These are phyloP conservation scores for Exobasidium cylindrosporum DNA, from an alignment of 1,284 basidiomycete genomes.

Conservation along the genomic window DNA sequence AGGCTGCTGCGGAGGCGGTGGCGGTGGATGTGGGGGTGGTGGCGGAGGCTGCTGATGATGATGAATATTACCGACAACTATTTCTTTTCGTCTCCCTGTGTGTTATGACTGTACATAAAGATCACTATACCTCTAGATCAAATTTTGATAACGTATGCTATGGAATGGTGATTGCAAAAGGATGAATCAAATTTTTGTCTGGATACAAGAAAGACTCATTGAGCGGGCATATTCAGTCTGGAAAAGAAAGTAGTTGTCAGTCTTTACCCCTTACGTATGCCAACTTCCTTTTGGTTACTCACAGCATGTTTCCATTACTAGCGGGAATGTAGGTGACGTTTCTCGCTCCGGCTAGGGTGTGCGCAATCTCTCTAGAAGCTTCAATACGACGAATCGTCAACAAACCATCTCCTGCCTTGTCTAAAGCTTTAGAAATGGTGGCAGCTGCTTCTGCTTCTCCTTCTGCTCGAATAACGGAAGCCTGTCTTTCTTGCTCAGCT, in stretches of 20 bases:
- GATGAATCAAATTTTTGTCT: no score
- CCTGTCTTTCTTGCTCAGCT: constrained; percentile 96
- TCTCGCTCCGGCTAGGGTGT: constrained; percentile 55
- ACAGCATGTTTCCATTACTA: constrained; percentile 54
- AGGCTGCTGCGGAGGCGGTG: not conserved
- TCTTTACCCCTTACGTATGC: no score
- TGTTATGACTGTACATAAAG: no score
- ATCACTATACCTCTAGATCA: no score
- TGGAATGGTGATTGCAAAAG: not conserved
- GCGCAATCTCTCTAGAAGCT: constrained; percentile 88
- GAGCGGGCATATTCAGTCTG: constrained; percentile 5
- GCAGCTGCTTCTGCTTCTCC: constrained; percentile 86
- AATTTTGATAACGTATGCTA: no score
- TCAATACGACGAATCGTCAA: constrained; percentile 95
- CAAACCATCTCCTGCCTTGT: constrained; percentile 92
- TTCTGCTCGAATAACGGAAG: constrained; percentile 93
- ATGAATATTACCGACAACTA: no score
- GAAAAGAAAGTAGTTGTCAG: not conserved
- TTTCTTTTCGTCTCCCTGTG: no score
- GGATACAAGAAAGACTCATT: no score
- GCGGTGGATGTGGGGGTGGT: constrained; percentile 16
- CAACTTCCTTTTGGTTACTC: no score
- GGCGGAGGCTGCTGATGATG: constrained; percentile 9
- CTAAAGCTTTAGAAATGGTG: constrained; percentile 87
- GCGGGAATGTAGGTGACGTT: constrained; percentile 59